phyloP scores from a whole-genome alignment of 352 stramenopile genomes.

The Plasmopara halstedii region DNA sequence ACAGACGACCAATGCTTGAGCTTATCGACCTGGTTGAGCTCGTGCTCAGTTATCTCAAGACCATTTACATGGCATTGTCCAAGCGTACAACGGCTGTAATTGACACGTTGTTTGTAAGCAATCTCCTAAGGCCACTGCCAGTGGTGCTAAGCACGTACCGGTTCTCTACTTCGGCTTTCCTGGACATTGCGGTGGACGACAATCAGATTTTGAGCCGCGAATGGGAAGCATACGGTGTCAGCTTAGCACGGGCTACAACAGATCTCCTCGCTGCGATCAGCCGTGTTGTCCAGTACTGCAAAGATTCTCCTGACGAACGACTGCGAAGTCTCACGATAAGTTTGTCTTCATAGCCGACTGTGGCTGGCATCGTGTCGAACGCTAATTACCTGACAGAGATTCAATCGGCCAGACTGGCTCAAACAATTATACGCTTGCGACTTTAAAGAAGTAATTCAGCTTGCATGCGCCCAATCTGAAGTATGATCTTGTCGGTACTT shows the following conservation, averaged over 20 bases:
- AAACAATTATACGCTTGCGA: constrained; percentile 11
- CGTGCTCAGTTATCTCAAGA: constrained; percentile 27
- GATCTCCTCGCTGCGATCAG: constrained; percentile 48
- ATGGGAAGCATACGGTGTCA: constrained; percentile 50
- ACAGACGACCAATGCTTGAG: constrained; percentile 17
- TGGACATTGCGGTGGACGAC: constrained; percentile 14
- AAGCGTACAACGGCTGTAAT: constrained; percentile 14
- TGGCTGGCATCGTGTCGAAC: neutral
- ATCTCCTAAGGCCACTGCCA: neutral
- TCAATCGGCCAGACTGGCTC: constrained; percentile 15
- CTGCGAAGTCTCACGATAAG: constrained; percentile 11
- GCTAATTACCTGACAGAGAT: constrained; percentile 4
- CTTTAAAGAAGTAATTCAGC: constrained; percentile 33
- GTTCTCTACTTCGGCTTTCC: constrained; percentile 17
- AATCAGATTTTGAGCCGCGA: neutral
- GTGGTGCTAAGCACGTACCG: constrained; percentile 10
- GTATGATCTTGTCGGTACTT: constrained; percentile 65
- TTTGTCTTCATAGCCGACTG: constrained; percentile 24
- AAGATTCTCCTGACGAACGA: constrained; percentile 19
- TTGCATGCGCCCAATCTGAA: constrained; percentile 41
- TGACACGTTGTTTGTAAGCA: constrained; percentile 9
- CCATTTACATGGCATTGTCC: constrained; percentile 20
- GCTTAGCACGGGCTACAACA: constrained; percentile 22
- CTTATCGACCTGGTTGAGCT: constrained; percentile 21
- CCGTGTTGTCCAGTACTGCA: constrained; percentile 37